Evolutionary conservation across 768 basidiomycete species (phyloP).

Genomic region (Collybia nuda): DNA sequence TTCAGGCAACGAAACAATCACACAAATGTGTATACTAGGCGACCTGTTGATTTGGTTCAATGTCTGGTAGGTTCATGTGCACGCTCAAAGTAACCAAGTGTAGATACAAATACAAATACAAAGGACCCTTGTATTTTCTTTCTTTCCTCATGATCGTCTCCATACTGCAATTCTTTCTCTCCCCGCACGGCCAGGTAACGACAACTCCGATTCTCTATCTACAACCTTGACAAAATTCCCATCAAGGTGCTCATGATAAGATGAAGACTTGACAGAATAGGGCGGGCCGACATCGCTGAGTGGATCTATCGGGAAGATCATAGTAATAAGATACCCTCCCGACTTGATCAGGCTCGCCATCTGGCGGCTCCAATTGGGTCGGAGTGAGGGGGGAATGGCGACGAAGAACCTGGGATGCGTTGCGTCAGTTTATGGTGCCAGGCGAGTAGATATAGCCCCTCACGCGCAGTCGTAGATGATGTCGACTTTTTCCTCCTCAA

Average conservation of each 20-base stretch:
- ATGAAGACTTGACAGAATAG: constrained; percentile 54
- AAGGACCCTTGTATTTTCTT: too few species aligned
- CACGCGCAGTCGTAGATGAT: constrained; percentile 70
- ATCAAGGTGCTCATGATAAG: constrained; percentile 51
- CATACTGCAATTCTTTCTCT: constrained; percentile 56
- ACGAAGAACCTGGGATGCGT: constrained; percentile 60
- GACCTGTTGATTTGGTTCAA: too few species aligned
- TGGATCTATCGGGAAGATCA: constrained; percentile 56
- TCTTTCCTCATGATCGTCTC: constrained; percentile 36
- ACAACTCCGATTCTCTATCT: constrained; percentile 47
- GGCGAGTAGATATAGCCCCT: constrained; percentile 9
- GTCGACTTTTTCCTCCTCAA: constrained; percentile 38
- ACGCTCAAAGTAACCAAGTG: too few species aligned
- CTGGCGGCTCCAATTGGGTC: constrained; percentile 56
- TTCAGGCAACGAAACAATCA: too few species aligned
- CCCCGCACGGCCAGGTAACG: constrained; percentile 38
- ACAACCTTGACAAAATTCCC: constrained; percentile 52
- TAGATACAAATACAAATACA: too few species aligned
- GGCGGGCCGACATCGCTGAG: constrained; percentile 55
- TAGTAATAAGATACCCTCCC: constrained; percentile 61
- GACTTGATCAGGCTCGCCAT: constrained; percentile 56
- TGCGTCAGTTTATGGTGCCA: neutral
- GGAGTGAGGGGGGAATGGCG: constrained; percentile 57
- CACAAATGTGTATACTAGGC: too few species aligned
- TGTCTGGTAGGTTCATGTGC: too few species aligned